Evolutionary conservation across 1,284 basidiomycete species (phyloP), one percentile per base, ranked within the genome.

Genomic region (Hemileia vastatrix): DNA sequence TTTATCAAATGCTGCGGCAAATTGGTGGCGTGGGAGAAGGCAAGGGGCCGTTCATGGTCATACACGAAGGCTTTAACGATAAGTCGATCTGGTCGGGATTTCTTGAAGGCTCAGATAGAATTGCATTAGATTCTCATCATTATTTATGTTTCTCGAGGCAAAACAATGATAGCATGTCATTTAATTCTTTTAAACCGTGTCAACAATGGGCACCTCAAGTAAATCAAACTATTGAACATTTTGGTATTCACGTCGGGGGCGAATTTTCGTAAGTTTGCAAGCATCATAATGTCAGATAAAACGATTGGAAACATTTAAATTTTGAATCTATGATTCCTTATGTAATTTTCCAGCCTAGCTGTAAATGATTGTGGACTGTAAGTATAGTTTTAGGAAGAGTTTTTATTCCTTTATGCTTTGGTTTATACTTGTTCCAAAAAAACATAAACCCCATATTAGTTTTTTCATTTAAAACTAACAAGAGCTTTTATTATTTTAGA

Each of bases 1-100:
- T 87, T 2, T 92, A 95, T 79, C 78, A 84, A 50, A 78, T 83
- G 54, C 82, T 95, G 56, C 86, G 92, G 32, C 78, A 73, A n/a
- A 88, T 89, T 59, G 84, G 85, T 40, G 91, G 91, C n/a, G 78
- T 78, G 11, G 90, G 91, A 8, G 77, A 80, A 66, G 88, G 87
- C 60, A 87, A 90, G 1, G 91, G 92, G 0, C 85, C 90, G 4
- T 84, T 83, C 69, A 79, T 95, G 27, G 83, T 85, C 11, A 80
- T 87, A 66, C 90, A 72, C 64, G 90, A 95, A 68, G 90, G 83
- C 24, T 93, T 94, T 79, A 67, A 83, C 49, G 78, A 81, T 23
- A 63, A 56, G 53, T 55, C 43, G 21, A 45, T 18, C 49, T 63
- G 60, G 60, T 36, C 53, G 19, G 60, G 60, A 0, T 56, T 63